Percentiles rank a stretch among this genome's conserved stretches.
phyloP scores from a whole-genome alignment of 2,329 filamentous ascomycete species.

The Ceratocystis cacaofunesta region DNA sequence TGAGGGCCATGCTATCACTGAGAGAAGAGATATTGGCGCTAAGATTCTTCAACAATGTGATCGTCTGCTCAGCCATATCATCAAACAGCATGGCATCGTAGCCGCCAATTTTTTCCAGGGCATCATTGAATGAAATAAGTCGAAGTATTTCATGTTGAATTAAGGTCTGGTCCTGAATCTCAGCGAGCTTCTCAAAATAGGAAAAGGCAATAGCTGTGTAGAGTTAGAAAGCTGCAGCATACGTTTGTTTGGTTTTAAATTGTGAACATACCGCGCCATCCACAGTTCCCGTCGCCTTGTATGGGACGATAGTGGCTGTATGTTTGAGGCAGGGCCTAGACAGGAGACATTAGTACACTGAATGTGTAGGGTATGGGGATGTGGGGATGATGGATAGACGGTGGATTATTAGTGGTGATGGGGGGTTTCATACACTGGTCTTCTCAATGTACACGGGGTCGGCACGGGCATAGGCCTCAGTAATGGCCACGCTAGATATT shows the following conservation, averaged over 20 bases:
- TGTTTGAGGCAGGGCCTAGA: slow-evolving; percentile 62
- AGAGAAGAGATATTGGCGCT: slow-evolving; percentile 27
- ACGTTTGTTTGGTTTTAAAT: slow-evolving; percentile 7
- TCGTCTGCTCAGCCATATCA: slow-evolving; percentile 67
- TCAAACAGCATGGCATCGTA: slow-evolving; percentile 58
- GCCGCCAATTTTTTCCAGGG: slow-evolving; percentile 57
- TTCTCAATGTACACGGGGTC: slow-evolving; percentile 76
- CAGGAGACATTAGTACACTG: neutral
- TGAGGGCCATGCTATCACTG: slow-evolving; percentile 28
- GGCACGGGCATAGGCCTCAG: slow-evolving; percentile 74
- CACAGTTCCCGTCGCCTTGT: slow-evolving; percentile 88
- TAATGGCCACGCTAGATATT: slow-evolving; percentile 60
- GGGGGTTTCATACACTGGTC: slow-evolving; percentile 50
- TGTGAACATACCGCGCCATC: slow-evolving; percentile 72
- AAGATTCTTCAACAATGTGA: slow-evolving; percentile 51
- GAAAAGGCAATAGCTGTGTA: slow-evolving; percentile 70
- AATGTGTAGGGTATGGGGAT: neutral
- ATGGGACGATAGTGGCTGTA: slow-evolving; percentile 81
- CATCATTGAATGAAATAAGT: slow-evolving; percentile 53
- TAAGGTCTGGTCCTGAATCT: slow-evolving; percentile 46
- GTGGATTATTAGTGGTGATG: neutral
- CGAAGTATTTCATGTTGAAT: slow-evolving; percentile 58
- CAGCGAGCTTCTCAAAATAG: slow-evolving; percentile 77
- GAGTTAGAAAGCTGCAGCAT: slow-evolving; percentile 1
- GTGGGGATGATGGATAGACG: neutral